Conservation (phyloP, 352 stramenopile species). For the Globisporangium perplexum region DNA sequence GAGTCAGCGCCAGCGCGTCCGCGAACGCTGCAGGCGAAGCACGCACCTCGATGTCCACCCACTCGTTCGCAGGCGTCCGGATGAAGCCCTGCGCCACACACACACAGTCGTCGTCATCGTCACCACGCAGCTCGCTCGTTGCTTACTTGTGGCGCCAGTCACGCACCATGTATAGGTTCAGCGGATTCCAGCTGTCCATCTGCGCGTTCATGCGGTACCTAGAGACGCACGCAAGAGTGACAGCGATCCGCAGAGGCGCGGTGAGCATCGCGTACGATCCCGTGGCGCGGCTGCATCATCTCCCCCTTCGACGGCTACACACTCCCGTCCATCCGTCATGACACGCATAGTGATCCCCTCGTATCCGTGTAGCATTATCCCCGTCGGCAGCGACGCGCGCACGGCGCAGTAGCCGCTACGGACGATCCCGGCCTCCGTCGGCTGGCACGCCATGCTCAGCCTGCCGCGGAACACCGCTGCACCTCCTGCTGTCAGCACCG, state of each 20-base stretch:
- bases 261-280: not conserved
- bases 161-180: conserved; percentile 82
- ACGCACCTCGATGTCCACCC: conserved; percentile 74
- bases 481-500: not conserved
- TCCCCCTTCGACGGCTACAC: no score
- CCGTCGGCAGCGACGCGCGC: conserved; percentile 44
- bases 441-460: conserved; percentile 69
- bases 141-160: no score
- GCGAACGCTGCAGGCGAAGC: not conserved
- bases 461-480: conserved; percentile 67
- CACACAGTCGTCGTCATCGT: not conserved
- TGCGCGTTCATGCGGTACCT: conserved; percentile 82
- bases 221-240: not conserved
- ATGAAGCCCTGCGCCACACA: conserved; percentile 63
- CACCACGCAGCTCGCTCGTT: not conserved
- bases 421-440: conserved; percentile 70
- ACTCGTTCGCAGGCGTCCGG: conserved; percentile 68
- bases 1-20: not conserved
- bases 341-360: conserved; percentile 81
- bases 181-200: conserved; percentile 84
- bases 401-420: conserved; percentile 84
- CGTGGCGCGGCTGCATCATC: no score
- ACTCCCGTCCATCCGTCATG: conserved; percentile 83
- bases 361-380: conserved; percentile 68
- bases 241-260: not conserved